Evolutionary conservation across 345 rosid species (phyloP).

Genomic region (Psidium guajava): DNA sequence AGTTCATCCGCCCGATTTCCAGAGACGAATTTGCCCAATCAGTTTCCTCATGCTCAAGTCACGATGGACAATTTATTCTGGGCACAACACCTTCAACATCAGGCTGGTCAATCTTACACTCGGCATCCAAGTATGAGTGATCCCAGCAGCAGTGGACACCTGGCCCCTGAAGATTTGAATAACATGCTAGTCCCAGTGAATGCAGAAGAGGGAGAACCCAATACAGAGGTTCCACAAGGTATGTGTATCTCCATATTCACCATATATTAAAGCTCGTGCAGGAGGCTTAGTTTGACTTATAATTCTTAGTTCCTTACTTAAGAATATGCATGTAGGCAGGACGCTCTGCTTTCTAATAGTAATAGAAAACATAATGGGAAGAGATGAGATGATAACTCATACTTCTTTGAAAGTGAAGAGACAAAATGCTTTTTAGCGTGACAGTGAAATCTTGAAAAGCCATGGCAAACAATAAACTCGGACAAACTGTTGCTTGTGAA

Average conservation of each 20-base stretch:
- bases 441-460: background rate
- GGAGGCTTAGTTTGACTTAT: background rate
- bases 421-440: background rate
- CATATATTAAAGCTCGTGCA: background rate
- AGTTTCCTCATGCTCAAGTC: background rate
- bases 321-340: background rate
- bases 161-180: background rate
- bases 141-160: accelerated
- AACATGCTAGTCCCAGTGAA: background rate
- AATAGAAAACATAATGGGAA: background rate
- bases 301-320: background rate
- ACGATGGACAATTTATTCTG: background rate
- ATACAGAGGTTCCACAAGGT: background rate
- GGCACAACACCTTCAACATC: background rate
- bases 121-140: background rate
- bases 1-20: background rate
- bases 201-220: background rate
- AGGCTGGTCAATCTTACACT: background rate
- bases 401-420: background rate
- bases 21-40: background rate
- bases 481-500: no score
- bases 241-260: background rate
- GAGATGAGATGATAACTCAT: background rate
- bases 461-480: background rate
- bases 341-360: background rate